phyloP scores from a whole-genome alignment of 2,329 filamentous ascomycete genomes.

The Botrytis galanthina region DNA sequence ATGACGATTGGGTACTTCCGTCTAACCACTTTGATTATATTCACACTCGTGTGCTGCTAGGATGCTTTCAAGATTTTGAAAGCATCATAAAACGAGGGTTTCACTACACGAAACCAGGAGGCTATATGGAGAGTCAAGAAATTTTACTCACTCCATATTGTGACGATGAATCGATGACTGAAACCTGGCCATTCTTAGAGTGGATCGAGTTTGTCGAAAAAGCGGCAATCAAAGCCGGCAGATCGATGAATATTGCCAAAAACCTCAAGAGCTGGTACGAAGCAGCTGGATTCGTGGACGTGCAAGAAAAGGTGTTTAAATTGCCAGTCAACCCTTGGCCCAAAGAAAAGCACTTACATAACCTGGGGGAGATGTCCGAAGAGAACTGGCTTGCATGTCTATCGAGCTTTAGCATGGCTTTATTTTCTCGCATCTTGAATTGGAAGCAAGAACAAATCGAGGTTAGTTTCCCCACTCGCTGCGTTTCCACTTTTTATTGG shows the following conservation, averaged over 20 bases:
- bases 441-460: constrained; percentile 38
- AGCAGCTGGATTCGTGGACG: constrained; percentile 54
- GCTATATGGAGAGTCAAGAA: constrained; percentile 43
- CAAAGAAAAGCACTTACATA: constrained; percentile 38
- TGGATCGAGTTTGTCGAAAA: constrained; percentile 29
- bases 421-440: constrained; percentile 31
- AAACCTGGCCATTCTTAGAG: constrained; percentile 31
- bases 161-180: constrained; percentile 44
- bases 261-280: constrained; percentile 34
- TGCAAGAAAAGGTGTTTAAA: constrained; percentile 52
- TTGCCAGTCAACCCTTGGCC: constrained; percentile 56
- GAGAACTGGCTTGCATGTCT: constrained; percentile 34
- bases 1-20: constrained; percentile 46
- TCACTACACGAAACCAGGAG: constrained; percentile 35
- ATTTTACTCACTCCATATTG: constrained; percentile 42
- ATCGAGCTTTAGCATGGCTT: constrained; percentile 32
- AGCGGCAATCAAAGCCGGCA: constrained; percentile 28
- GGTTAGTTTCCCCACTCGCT: constrained; percentile 21
- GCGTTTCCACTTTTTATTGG: too few species aligned
- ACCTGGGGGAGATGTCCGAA: constrained; percentile 32
- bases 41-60: constrained; percentile 47
- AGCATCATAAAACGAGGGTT: constrained; percentile 54
- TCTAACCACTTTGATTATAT: constrained; percentile 55
- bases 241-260: constrained; percentile 31
- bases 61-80: constrained; percentile 41